phyloP scores from a whole-genome alignment of 768 basidiomycete genomes.

The Kwoniella sp. region DNA sequence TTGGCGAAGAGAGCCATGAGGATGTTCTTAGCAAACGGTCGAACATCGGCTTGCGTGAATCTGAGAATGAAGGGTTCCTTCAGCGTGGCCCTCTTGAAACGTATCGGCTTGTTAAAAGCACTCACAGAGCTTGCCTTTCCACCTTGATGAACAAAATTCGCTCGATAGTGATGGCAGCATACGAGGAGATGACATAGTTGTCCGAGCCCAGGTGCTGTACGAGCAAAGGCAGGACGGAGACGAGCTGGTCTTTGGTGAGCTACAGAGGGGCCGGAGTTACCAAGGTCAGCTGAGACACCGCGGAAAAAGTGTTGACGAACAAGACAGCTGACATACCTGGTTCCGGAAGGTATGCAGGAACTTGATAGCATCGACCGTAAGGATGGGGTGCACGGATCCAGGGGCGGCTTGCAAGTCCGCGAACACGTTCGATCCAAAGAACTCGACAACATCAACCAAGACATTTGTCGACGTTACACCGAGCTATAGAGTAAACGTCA shows the following conservation, averaged over 20 bases:
- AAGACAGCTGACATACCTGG: slow-evolving; percentile 67
- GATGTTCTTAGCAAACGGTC: slow-evolving; percentile 75
- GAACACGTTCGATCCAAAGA: slow-evolving; percentile 90
- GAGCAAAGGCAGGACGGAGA: slow-evolving; percentile 85
- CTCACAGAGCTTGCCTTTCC: slow-evolving; percentile 72
- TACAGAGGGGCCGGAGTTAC: slow-evolving; percentile 52
- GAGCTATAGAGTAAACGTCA: slow-evolving; percentile 61
- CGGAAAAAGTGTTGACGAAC: too few species aligned
- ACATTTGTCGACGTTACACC: slow-evolving; percentile 93
- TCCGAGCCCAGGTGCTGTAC: slow-evolving; percentile 76
- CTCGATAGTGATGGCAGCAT: slow-evolving; percentile 98
- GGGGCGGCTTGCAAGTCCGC: slow-evolving; percentile 75
- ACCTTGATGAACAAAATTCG: slow-evolving; percentile 88
- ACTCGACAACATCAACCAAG: slow-evolving; percentile 89
- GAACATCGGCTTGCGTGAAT: slow-evolving; percentile 84
- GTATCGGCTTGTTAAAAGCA: too few species aligned
- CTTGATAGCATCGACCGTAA: slow-evolving; percentile 94
- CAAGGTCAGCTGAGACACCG: neutral
- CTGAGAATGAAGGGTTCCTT: slow-evolving; percentile 57
- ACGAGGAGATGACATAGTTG: slow-evolving; percentile 92
- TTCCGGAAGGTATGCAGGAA: slow-evolving; percentile 95
- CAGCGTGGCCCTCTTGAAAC: neutral
- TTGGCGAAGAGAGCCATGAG: slow-evolving; percentile 69
- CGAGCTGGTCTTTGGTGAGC: slow-evolving; percentile 90
- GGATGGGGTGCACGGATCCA: slow-evolving; percentile 76